phyloP scores from a whole-genome alignment of 768 basidiomycete species.

The Amanita rubescens region DNA sequence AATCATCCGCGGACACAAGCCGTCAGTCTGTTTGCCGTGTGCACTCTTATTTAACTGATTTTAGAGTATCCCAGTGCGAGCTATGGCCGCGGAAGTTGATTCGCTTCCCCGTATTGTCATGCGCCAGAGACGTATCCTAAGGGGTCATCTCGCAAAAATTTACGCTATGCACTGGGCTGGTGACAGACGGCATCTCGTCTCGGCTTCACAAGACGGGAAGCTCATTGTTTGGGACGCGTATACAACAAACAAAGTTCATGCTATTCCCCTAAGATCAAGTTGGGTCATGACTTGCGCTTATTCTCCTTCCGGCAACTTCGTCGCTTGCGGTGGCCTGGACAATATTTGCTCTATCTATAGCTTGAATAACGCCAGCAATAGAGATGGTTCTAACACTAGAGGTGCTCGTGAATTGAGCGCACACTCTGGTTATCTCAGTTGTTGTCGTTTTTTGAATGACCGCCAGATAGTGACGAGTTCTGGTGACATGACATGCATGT shows the following conservation, averaged over 20 bases:
- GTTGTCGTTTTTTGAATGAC: conserved; percentile 98
- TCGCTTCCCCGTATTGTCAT: conserved; percentile 94
- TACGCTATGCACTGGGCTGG: conserved; percentile 99
- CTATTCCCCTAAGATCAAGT: conserved; percentile 93
- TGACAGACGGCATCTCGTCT: conserved; percentile 95
- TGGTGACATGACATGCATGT: conserved; percentile 99
- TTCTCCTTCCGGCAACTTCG: conserved; percentile 93
- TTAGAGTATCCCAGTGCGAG: conserved; percentile 60
- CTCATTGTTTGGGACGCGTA: conserved; percentile 99
- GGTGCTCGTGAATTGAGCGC: conserved; percentile 94
- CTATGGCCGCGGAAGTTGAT: conserved; percentile 97
- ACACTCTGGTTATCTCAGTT: conserved; percentile 95
- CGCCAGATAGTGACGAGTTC: conserved; percentile 97
- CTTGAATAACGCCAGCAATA: conserved; percentile 51
- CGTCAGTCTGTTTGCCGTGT: conserved; percentile 48
- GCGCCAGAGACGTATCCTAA: conserved; percentile 90
- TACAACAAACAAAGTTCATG: conserved; percentile 99
- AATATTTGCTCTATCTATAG: conserved; percentile 99
- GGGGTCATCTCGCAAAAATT: conserved; percentile 98
- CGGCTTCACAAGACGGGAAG: conserved; percentile 99
- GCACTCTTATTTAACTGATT: conserved; percentile 12
- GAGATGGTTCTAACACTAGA: conserved; percentile 70
- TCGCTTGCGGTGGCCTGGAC: conserved; percentile 97
- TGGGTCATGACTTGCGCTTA: conserved; percentile 99
- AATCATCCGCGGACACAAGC: conserved; percentile 96